Evolutionary conservation across 345 rosid genomes (phyloP).

Genomic region (Corchorus olitorius): DNA sequence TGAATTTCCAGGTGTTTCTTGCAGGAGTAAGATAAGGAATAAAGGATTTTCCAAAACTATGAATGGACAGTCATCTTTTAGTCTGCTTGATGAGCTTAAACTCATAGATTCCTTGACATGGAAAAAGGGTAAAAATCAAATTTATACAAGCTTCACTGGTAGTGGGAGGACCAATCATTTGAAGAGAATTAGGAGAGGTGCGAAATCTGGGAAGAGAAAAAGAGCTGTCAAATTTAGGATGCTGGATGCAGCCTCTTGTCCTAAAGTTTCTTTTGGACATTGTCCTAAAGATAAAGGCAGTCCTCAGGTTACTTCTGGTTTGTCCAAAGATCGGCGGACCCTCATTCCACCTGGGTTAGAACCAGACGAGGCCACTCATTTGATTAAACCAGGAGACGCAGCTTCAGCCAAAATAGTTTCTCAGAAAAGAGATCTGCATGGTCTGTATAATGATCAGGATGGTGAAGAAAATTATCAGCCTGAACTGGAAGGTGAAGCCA

Average conservation of each 20-base stretch:
- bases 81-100: constrained; percentile 63
- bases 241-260: constrained; percentile 21
- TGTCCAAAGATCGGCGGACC: constrained; percentile 26
- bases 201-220: constrained; percentile 42
- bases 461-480: constrained; percentile 11
- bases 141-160: constrained; percentile 22
- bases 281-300: constrained; percentile 7
- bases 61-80: constrained; percentile 30
- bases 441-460: constrained; percentile 24
- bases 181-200: constrained; percentile 19
- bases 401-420: constrained; percentile 28
- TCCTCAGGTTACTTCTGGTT: constrained; percentile 18
- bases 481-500: constrained; percentile 6
- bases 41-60: constrained; percentile 21
- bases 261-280: constrained; percentile 15
- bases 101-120: constrained; percentile 48
- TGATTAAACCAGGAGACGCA: constrained; percentile 11
- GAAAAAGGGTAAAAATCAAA: constrained; percentile 36
- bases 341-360: constrained; percentile 23
- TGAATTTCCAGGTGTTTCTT: constrained; percentile 27
- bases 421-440: constrained; percentile 34
- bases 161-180: constrained; percentile 27
- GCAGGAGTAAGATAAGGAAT: constrained; percentile 25
- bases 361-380: constrained; percentile 16
- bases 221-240: constrained; percentile 28